Evolutionary conservation across 176 grass and related monocot genomes (phyloP).

Genomic region (Alloteropsis semialata): DNA sequence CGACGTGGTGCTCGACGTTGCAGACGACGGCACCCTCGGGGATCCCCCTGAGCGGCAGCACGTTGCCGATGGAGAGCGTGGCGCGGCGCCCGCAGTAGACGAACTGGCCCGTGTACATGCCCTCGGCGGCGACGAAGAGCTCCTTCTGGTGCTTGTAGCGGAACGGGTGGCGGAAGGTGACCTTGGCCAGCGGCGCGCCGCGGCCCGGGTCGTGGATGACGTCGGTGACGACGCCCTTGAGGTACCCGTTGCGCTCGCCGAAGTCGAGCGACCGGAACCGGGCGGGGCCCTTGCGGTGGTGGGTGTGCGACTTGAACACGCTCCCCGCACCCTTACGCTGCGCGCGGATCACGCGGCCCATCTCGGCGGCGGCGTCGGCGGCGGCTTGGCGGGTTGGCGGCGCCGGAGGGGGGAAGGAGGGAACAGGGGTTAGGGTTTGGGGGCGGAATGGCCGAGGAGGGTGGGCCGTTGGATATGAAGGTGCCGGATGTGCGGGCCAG

Average conservation of each 20-base stretch:
- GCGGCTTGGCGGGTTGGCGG: neutral
- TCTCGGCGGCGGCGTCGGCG: neutral
- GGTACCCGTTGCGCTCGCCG: slow-evolving; percentile 94
- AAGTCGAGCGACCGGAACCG: slow-evolving; percentile 86
- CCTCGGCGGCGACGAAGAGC: slow-evolving; percentile 85
- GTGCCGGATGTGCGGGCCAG: neutral
- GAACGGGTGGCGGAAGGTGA: slow-evolving; percentile 91
- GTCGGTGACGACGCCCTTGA: slow-evolving; percentile 88
- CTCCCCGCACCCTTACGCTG: slow-evolving; percentile 96
- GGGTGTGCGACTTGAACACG: slow-evolving; percentile 86
- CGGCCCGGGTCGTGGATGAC: slow-evolving; percentile 91
- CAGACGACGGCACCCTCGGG: slow-evolving; percentile 93
- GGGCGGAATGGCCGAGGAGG: neutral
- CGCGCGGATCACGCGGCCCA: slow-evolving; percentile 31
- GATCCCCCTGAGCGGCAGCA: slow-evolving; percentile 66
- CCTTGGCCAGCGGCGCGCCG: slow-evolving; percentile 77
- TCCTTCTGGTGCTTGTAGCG: slow-evolving; percentile 96
- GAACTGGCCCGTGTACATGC: slow-evolving; percentile 92
- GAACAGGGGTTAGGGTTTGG: neutral
- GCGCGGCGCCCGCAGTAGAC: slow-evolving; percentile 93
- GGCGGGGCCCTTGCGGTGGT: slow-evolving; percentile 90
- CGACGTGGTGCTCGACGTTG: slow-evolving; percentile 93
- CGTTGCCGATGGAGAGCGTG: slow-evolving; percentile 79
- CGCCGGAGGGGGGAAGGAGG: neutral
- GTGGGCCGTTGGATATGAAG: slow-evolving; percentile 18